Evolutionary conservation across 2,329 filamentous ascomycete species (phyloP).

Genomic region (Aspergillus melleus): DNA sequence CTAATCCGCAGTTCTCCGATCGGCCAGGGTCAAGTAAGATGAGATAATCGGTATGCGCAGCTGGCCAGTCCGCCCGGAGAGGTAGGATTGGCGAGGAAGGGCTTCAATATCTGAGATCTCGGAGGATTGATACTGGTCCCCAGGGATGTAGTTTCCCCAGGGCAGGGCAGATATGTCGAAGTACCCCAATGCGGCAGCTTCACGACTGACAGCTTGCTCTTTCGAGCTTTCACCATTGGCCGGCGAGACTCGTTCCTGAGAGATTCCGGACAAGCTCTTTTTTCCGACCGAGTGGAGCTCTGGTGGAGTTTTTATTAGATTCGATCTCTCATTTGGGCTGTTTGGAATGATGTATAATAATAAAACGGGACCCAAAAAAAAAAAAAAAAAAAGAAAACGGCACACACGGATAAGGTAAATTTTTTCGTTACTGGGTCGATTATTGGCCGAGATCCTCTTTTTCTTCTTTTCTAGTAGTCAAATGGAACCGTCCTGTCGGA

Average conservation of each 20-base stretch:
- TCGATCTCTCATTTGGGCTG: slow-evolving; percentile 31
- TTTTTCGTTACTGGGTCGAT: not conserved
- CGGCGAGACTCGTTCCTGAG: slow-evolving; percentile 11
- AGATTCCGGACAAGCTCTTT: slow-evolving; percentile 29
- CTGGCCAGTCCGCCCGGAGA: no score
- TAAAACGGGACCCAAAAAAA: slow-evolving; percentile 3
- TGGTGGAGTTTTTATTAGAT: slow-evolving; percentile 32
- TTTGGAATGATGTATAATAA: slow-evolving; percentile 22
- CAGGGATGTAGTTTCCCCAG: not conserved
- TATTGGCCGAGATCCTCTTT: not conserved
- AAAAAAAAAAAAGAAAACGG: slow-evolving; percentile 15
- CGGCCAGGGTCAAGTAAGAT: not conserved
- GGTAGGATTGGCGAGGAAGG: not conserved
- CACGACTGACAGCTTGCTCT: slow-evolving; percentile 1
- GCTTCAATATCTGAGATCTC: not conserved
- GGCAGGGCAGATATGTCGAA: not conserved
- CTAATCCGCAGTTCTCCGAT: not conserved
- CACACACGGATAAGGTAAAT: slow-evolving; percentile 11
- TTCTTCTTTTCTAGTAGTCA: not conserved
- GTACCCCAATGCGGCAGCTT: not conserved
- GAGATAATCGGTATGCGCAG: not conserved
- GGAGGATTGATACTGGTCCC: not conserved
- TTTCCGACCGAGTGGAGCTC: slow-evolving; percentile 33
- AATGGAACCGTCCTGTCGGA: not conserved
- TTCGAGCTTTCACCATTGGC: not conserved